Percentiles rank a stretch among this genome's conserved stretches.
These are phyloP conservation scores for Pinus albicaulis DNA, from an alignment of 75 land plant species.

Conservation along the genomic window DNA sequence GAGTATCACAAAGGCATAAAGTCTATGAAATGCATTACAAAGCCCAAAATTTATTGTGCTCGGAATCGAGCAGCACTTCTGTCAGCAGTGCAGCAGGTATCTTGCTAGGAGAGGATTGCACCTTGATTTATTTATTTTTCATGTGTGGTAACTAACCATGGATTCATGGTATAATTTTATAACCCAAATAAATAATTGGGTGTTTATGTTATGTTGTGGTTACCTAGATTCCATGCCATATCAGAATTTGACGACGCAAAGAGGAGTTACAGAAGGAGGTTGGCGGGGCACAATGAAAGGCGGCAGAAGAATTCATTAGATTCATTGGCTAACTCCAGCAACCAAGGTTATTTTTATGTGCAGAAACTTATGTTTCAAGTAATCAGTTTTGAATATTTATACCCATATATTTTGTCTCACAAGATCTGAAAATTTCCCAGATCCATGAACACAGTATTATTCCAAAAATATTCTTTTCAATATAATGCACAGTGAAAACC, in stretches of 20 bases:
- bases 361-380: too few species aligned
- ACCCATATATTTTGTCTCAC: too few species aligned
- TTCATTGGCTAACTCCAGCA: neutral
- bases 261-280: conserved; percentile 69
- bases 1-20: conserved; percentile 59
- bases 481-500: too few species aligned
- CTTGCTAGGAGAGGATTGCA: neutral
- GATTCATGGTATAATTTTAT: too few species aligned
- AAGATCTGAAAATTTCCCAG: too few species aligned
- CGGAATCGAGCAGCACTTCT: conserved; percentile 52
- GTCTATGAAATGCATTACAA: conserved; percentile 64
- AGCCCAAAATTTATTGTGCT: conserved; percentile 40
- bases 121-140: too few species aligned
- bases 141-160: neutral
- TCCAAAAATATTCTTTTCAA: too few species aligned
- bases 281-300: conserved; percentile 81
- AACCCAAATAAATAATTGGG: too few species aligned
- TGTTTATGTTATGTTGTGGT: neutral
- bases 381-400: too few species aligned
- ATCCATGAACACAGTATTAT: too few species aligned
- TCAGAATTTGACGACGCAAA: conserved; percentile 79
- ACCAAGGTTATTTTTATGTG: conserved; percentile 3
- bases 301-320: conserved; percentile 44
- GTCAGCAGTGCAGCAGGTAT: conserved; percentile 70
- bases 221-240: conserved; percentile 63